Conservation (phyloP, 1,284 basidiomycete species). For the Marasmius sp. region DNA sequence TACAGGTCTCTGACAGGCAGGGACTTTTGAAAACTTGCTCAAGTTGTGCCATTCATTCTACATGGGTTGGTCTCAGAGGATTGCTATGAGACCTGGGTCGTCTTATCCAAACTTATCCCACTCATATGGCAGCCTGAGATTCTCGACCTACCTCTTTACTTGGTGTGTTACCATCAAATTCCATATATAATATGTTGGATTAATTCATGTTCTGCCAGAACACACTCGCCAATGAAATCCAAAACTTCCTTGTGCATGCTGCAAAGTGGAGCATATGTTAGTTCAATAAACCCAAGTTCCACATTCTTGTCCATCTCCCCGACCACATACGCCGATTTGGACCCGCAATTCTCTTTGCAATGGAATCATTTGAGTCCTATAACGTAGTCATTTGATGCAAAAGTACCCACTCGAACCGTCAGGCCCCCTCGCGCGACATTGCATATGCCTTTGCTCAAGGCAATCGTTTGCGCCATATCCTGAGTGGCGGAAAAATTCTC, state of each 20-base stretch:
- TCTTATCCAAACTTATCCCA: conserved; percentile 29
- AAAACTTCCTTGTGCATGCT: conserved; percentile 26
- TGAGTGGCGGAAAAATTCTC: background rate
- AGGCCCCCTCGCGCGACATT: conserved; percentile 42
- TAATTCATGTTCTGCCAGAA: background rate
- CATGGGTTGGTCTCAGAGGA: background rate
- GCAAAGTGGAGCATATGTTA: conserved; percentile 27
- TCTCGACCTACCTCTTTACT: conserved; percentile 25
- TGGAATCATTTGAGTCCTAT: conserved; percentile 45
- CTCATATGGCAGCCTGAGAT: conserved; percentile 37
- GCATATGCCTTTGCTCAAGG: conserved; percentile 31
- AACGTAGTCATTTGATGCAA: conserved; percentile 40
- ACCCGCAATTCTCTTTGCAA: conserved; percentile 38
- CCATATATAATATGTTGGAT: background rate
- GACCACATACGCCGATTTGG: conserved; percentile 34
- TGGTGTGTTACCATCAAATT: conserved; percentile 19
- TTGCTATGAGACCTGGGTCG: conserved; percentile 26
- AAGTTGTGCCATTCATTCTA: conserved; percentile 7
- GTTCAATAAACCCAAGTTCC: conserved; percentile 43
- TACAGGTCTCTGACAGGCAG: conserved; percentile 6
- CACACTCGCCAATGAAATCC: too few species aligned
- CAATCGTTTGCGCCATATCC: background rate
- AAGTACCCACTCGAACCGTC: conserved; percentile 42
- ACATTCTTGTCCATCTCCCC: conserved; percentile 31
- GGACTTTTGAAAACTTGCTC: conserved; percentile 5